Evolutionary conservation across 169 alveolate species (phyloP).

Genomic region (Besnoitia besnoiti): DNA sequence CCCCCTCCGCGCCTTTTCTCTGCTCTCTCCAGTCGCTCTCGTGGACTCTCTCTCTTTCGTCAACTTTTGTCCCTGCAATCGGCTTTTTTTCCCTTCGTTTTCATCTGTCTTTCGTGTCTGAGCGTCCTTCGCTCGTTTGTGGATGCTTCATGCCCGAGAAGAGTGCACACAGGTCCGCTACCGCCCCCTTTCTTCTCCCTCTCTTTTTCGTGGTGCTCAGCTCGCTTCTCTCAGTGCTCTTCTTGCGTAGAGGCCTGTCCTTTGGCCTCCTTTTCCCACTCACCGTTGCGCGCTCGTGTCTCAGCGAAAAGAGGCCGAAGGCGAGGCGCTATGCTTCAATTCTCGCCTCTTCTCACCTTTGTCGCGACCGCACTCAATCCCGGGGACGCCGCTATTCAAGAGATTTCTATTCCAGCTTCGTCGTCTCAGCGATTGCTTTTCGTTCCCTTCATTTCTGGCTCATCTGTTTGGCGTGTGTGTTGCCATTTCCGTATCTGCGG

Average conservation of each 20-base stretch:
- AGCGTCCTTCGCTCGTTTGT: not conserved
- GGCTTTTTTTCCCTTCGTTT: not conserved
- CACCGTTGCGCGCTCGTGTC: not conserved
- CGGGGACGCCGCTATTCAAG: no score
- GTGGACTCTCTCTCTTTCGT: constrained; percentile 4
- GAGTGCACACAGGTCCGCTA: not conserved
- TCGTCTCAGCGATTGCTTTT: no score
- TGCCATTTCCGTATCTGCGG: no score
- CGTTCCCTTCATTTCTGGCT: no score
- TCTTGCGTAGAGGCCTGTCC: not conserved
- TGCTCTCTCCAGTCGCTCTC: no score
- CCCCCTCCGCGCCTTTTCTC: no score
- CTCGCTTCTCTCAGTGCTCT: not conserved
- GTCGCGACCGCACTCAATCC: no score
- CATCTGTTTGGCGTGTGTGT: no score
- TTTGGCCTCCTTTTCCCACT: not conserved
- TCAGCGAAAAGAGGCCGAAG: no score
- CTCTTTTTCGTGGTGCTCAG: not conserved
- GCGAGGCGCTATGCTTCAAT: not conserved
- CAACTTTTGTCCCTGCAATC: not conserved
- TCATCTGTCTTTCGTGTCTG: not conserved
- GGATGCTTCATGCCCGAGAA: not conserved
- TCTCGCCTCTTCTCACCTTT: constrained; percentile 2
- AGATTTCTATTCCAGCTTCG: no score
- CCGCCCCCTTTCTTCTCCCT: not conserved